phyloP scores from a whole-genome alignment of 2,329 filamentous ascomycete genomes.

The Talaromyces sp. region DNA sequence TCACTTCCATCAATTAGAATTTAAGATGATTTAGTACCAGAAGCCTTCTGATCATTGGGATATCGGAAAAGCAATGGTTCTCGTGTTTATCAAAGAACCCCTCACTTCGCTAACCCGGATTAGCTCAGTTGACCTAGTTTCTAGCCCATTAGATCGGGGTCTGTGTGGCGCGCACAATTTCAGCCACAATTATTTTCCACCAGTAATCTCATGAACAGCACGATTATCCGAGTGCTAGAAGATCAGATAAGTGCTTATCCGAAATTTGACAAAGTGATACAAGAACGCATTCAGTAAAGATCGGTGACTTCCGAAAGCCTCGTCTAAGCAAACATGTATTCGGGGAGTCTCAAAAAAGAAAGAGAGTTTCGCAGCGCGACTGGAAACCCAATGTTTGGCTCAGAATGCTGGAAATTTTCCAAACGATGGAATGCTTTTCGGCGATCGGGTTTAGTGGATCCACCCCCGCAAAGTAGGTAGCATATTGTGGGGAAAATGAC shows the following conservation, averaged over 20 bases:
- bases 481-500: not conserved
- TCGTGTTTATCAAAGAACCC: not conserved
- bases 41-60: not conserved
- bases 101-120: conserved; percentile 1
- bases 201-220: not conserved
- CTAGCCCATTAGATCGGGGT: not conserved
- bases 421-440: not conserved
- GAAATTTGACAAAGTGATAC: not conserved
- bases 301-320: conserved; percentile 1
- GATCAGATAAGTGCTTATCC: conserved; percentile 2
- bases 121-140: not conserved
- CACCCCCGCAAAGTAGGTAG: conserved; percentile 4
- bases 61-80: not conserved
- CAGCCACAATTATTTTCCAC: conserved; percentile 1
- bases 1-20: conserved; percentile 6
- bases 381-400: conserved; percentile 1
- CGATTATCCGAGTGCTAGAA: not conserved
- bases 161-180: not conserved
- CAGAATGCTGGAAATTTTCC: conserved; percentile 5
- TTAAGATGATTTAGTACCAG: not conserved
- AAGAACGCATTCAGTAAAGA: conserved; percentile 1
- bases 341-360: not conserved
- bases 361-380: not conserved
- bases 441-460: not conserved
- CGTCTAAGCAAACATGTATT: not conserved